Evolutionary conservation across 2,329 filamentous ascomycete species (phyloP).

Genomic region (Aphanocladium album): DNA sequence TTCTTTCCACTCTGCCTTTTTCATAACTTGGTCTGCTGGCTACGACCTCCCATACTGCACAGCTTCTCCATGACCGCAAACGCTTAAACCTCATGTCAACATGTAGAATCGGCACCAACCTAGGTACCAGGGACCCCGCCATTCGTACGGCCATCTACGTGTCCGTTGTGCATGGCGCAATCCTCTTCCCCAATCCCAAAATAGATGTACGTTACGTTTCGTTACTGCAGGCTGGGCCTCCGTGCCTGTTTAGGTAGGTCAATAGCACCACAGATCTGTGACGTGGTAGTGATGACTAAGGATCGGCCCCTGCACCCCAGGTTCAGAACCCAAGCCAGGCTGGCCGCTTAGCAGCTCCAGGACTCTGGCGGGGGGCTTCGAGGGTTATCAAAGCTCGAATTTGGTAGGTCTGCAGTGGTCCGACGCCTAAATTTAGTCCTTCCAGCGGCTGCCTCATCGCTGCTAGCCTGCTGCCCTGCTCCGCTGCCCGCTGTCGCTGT

Average conservation of each 20-base stretch:
- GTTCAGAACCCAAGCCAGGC: background rate
- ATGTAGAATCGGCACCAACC: no score
- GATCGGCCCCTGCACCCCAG: background rate
- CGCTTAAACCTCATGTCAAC: no score
- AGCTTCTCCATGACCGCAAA: no score
- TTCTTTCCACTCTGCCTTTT: no score
- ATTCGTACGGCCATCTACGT: background rate
- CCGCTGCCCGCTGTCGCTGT: background rate
- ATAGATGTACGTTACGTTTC: background rate
- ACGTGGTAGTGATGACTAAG: slow-evolving; percentile 9
- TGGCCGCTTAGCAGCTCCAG: background rate
- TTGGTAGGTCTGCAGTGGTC: background rate
- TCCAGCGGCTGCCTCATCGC: background rate
- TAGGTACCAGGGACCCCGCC: background rate
- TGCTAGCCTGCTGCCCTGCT: background rate
- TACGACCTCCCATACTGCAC: no score
- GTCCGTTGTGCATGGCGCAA: background rate
- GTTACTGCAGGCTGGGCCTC: background rate
- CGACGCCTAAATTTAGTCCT: background rate
- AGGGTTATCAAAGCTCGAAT: background rate
- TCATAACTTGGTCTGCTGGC: no score
- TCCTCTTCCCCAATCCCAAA: background rate
- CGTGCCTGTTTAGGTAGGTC: slow-evolving; percentile 4
- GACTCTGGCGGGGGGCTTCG: background rate
- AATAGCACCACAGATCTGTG: background rate